phyloP scores from a whole-genome alignment of 2,329 filamentous ascomycete species.

The Decorospora gaudefroyi region DNA sequence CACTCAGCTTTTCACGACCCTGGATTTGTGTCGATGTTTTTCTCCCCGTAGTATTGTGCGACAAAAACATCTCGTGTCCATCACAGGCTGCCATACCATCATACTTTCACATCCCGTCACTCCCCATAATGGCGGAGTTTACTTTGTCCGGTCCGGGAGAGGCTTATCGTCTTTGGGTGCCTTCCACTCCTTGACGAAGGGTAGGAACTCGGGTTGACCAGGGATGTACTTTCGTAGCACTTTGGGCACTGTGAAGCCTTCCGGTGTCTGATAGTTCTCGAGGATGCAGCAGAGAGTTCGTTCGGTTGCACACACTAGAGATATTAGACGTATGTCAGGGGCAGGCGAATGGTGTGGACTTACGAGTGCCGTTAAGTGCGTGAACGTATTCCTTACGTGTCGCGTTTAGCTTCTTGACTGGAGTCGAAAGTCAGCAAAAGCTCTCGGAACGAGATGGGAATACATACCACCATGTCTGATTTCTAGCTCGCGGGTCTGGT shows the following conservation, averaged over 20 bases:
- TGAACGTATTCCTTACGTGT: slow-evolving; percentile 93
- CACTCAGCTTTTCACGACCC: no score
- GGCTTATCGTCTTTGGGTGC: slow-evolving; percentile 38
- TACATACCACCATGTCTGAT: slow-evolving; percentile 88
- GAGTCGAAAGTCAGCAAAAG: no score
- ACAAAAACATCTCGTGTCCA: no score
- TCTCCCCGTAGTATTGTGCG: no score
- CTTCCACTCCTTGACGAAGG: slow-evolving; percentile 74
- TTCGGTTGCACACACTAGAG: slow-evolving; percentile 86
- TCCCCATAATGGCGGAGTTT: not conserved
- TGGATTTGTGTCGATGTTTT: no score
- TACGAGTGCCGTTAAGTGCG: slow-evolving; percentile 75
- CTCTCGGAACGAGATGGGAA: no score
- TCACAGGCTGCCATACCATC: not conserved
- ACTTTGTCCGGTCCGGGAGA: slow-evolving; percentile 29
- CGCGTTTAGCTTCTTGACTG: slow-evolving; percentile 74
- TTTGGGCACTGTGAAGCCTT: slow-evolving; percentile 56
- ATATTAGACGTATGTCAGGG: not conserved
- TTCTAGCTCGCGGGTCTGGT: slow-evolving; percentile 91
- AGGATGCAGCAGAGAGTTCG: slow-evolving; percentile 91
- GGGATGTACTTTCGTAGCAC: slow-evolving; percentile 69
- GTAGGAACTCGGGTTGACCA: slow-evolving; percentile 84
- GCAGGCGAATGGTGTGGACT: slow-evolving; percentile 7
- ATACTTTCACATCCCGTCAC: no score
- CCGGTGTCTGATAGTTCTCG: slow-evolving; percentile 94